Evolutionary conservation across 129 eudicot genomes (phyloP), one percentile per base, ranked within the genome.

Genomic region (Sambucus nigra): DNA sequence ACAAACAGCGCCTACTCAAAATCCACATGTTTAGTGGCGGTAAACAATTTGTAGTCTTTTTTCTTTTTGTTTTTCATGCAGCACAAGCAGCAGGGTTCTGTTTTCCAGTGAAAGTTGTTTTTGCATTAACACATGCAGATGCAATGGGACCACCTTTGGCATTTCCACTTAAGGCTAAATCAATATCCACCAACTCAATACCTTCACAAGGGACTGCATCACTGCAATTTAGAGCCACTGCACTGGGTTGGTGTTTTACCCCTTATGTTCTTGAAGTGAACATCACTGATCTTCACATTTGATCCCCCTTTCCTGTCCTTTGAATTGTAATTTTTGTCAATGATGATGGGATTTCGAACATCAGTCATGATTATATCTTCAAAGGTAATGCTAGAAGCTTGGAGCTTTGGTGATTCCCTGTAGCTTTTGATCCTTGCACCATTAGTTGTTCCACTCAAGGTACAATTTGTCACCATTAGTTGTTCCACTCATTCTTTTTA

Each of bases 251-350:
- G 11, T 5, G 78, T 61, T 0, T 71, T 76, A 22, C 80, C 87
- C 32, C 66, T 50, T 11, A 71, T 76, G 75, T 69, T 16, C 69
- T 71, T 2, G 76, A n/a, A n/a, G n/a, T n/a, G n/a, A n/a, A n/a
- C n/a, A n/a, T n/a, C n/a, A n/a, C n/a, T n/a, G n/a, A n/a, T 29
- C 63, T 68, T 61, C 62, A 71, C 87, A 2, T 40, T 69, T 3
- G 87, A 75, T 55, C 52, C 67, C 78, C 31, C 19, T 32, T 10
- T 5, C 15, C 24, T 47, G 4, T 40, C 13, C 14, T 26, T 57
- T 52, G 78, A 65, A 27, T 39, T 24, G 38, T 78, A 78, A 41
- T 64, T 51, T 31, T 74, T 81, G 51, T 74, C n/a, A n/a, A n/a
- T n/a, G n/a, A n/a, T n/a, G n/a, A n/a, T n/a, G n/a, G n/a, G n/a